A percentile compares a stretch with the other conserved stretches of the same genome.
These are phyloP conservation scores for Saccharomyces hybrid DNA, from an alignment of 1,139 yeast genomes.

Conservation along the genomic window DNA sequence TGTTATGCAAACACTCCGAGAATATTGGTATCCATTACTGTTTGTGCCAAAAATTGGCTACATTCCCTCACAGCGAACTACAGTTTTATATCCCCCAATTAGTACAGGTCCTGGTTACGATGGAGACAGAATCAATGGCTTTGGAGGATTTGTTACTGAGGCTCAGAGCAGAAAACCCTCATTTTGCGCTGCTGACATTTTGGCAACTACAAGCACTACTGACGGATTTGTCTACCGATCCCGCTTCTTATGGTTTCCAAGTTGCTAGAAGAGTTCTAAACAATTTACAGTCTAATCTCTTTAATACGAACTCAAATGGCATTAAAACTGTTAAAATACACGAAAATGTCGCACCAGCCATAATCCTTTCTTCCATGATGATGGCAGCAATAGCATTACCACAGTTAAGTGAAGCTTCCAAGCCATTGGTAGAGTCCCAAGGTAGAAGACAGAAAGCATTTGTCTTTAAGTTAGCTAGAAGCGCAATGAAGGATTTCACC, in stretches of 20 bases:
- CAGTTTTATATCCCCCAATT: constrained; percentile 90
- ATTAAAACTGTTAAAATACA: constrained; percentile 42
- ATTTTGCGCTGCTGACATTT: constrained; percentile 72
- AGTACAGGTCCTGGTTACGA: constrained; percentile 71
- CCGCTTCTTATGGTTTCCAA: constrained; percentile 75
- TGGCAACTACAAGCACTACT: constrained; percentile 88
- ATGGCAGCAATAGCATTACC: constrained; percentile 64
- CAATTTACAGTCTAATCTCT: constrained; percentile 69
- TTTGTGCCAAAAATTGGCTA: constrained; percentile 55
- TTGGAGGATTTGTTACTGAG: constrained; percentile 70
- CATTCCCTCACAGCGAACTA: constrained; percentile 59
- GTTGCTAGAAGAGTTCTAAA: constrained; percentile 74
- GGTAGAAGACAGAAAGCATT: constrained; percentile 73
- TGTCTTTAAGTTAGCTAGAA: constrained; percentile 64
- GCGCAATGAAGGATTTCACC: constrained; percentile 54
- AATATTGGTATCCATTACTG: constrained; percentile 76
- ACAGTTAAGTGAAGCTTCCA: constrained; percentile 42
- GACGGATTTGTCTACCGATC: constrained; percentile 52
- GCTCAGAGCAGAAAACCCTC: constrained; percentile 67
- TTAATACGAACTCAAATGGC: constrained; percentile 38
- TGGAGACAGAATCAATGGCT: constrained; percentile 89
- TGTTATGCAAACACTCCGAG: constrained; percentile 51
- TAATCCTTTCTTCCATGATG: constrained; percentile 57
- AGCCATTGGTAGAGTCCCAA: constrained; percentile 72
- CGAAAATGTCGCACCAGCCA: constrained; percentile 75